Evolutionary conservation across 2,329 filamentous ascomycete genomes (phyloP), one percentile per base, ranked within the genome.

Genomic region (Alternaria triticina): DNA sequence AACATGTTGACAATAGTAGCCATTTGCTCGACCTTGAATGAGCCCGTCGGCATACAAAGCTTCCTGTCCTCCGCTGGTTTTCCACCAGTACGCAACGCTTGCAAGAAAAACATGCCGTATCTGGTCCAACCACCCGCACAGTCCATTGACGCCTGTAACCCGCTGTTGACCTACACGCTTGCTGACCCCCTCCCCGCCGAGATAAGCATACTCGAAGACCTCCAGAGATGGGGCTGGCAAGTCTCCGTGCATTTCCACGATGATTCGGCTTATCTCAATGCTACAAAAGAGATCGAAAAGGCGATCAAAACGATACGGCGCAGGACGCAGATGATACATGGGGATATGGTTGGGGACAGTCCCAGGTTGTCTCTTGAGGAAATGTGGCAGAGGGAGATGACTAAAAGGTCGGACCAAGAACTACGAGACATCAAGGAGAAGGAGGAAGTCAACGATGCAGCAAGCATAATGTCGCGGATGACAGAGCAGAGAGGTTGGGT

Each of bases 371-470:
- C 43, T 17, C 23, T 65, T 1, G 46, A 57, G 6, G 46, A 60
- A 22, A 50, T 69, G 5, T 69, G 64, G 64, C 52, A 45, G 3
- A 23, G 25, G 23, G 63, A 66, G 20, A 27, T 6, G 28, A 33
- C 12, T 5, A 54, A 9, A 4, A 23, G 1, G 5, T 13, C 4
- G 17, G 23, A 20, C 13, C 6, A 27, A 13, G 8, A 9, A 10
- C 33, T 15, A 3, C 15, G 3, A 20, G 7, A 7, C 3, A 33
- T 5, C 15, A 9, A 17, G 12, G 44, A 12, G 13, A 52, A 47
- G 10, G 13, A 49, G 12, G 20, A 36, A 6, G 20, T 15, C 3
- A 22, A 45, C 22, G 49, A 51, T 52, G 20, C 22, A 40, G 49
- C 49, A 10, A 52, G 20, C 44, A 22, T 40, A 5, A 40, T 52